Conservation (phyloP, 768 basidiomycete genomes). For the Chlorophyllum brunneum region DNA sequence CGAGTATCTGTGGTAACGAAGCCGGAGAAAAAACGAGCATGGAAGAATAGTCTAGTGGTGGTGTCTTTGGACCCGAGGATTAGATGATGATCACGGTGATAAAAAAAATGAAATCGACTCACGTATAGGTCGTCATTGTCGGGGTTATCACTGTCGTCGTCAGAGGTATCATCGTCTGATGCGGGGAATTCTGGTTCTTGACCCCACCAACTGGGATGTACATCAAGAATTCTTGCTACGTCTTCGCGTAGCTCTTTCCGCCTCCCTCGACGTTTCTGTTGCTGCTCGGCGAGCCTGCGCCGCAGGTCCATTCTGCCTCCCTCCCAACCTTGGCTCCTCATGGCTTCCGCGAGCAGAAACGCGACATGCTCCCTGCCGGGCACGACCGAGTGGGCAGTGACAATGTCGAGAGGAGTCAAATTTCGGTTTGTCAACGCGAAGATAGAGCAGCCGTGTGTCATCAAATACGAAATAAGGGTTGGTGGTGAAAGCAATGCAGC, state of each 20-base stretch:
- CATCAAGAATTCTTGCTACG: conserved; percentile 52
- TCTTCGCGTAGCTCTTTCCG: conserved; percentile 55
- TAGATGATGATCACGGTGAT: conserved; percentile 8
- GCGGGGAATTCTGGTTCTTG: conserved; percentile 40
- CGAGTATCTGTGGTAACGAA: conserved; percentile 72
- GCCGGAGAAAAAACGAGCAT: conserved; percentile 94
- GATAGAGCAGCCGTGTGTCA: conserved; percentile 89
- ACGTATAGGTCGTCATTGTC: conserved; percentile 47
- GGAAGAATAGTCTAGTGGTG: conserved; percentile 68
- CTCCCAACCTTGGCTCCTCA: conserved; percentile 81
- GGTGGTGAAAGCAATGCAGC: conserved; percentile 87
- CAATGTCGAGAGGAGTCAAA: conserved; percentile 84
- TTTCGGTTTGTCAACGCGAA: conserved; percentile 73
- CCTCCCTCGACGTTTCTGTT: conserved; percentile 47
- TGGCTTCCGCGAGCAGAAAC: conserved; percentile 83
- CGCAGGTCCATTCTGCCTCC: conserved; percentile 73
- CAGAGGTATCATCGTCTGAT: conserved; percentile 34
- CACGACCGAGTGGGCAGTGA: conserved; percentile 77
- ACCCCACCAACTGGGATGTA: conserved; percentile 67
- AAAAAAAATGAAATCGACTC: conserved; percentile 29
- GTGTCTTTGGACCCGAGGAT: conserved; percentile 50
- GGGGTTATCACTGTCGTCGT: conserved; percentile 45
- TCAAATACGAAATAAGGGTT: conserved; percentile 85
- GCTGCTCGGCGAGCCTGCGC: conserved; percentile 56
- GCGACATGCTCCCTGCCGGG: conserved; percentile 85